phyloP scores from a whole-genome alignment of 306 rosid genomes.

The Fragaria iinumae region DNA sequence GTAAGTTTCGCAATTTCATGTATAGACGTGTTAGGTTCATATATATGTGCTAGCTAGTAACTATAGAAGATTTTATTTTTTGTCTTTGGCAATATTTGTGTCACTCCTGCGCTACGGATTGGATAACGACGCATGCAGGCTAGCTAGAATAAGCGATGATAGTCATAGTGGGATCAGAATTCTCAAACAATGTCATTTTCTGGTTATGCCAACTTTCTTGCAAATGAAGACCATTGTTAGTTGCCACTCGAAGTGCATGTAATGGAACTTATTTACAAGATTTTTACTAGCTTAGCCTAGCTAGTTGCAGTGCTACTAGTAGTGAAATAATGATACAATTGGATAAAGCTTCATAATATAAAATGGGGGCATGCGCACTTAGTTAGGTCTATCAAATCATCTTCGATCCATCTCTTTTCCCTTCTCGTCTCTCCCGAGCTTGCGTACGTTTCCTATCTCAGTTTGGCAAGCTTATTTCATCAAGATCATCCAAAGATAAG shows the following conservation, averaged over 20 bases:
- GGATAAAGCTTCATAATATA: conserved; percentile 9
- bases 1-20: not conserved
- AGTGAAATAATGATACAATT: conserved; percentile 8
- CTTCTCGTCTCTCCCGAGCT: not conserved
- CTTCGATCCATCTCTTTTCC: not conserved
- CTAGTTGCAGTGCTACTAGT: not conserved
- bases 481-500: conserved; percentile 91
- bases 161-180: not conserved
- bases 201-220: not conserved
- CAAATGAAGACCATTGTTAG: not conserved
- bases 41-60: not conserved
- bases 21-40: not conserved
- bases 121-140: not conserved
- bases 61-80: too few species aligned
- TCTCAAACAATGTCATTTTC: not conserved
- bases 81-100: too few species aligned
- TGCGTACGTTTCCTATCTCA: conserved; percentile 10
- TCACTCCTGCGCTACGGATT: not conserved
- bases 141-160: not conserved
- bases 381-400: conserved; percentile 8
- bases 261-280: conserved; percentile 8
- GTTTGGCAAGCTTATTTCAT: conserved; percentile 86
- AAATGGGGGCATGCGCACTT: conserved; percentile 8
- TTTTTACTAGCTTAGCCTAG: conserved; percentile 6
- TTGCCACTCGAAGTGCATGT: conserved; percentile 9